Evolutionary conservation across 768 basidiomycete species (phyloP).

Genomic region (Sporobolomyces phaffii): DNA sequence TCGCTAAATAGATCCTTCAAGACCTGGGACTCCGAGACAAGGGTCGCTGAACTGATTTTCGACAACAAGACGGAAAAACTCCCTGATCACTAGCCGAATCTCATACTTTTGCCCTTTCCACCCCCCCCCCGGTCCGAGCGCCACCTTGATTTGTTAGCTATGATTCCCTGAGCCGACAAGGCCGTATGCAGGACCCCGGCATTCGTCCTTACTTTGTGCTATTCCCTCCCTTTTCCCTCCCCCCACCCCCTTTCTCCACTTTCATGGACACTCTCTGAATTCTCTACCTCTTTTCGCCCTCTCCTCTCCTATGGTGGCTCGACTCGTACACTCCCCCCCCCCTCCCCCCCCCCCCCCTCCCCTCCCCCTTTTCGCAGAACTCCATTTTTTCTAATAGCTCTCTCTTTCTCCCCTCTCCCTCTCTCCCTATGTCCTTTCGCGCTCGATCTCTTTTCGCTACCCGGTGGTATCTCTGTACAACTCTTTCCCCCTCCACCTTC

Average conservation of each 20-base stretch:
- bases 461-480: background rate
- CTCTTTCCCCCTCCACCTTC: background rate
- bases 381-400: background rate
- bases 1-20: background rate
- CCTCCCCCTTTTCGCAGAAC: background rate
- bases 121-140: background rate
- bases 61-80: background rate
- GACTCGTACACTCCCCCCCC: background rate
- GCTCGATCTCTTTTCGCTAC: background rate
- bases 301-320: background rate
- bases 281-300: background rate
- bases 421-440: background rate
- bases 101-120: background rate
- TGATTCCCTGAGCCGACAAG: too few relatives aligned
- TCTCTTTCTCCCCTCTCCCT: background rate
- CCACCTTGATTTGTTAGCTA: too few relatives aligned
- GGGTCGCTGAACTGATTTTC: background rate
- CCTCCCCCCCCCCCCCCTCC: background rate
- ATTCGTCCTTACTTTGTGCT: too few relatives aligned
- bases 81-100: background rate
- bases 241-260: too few relatives aligned
- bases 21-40: constrained; percentile 10
- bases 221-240: too few relatives aligned
- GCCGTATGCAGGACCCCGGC: too few relatives aligned
- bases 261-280: too few relatives aligned